Conservation (phyloP, 2,329 filamentous ascomycete species). For the Hypoxylon sp. region DNA sequence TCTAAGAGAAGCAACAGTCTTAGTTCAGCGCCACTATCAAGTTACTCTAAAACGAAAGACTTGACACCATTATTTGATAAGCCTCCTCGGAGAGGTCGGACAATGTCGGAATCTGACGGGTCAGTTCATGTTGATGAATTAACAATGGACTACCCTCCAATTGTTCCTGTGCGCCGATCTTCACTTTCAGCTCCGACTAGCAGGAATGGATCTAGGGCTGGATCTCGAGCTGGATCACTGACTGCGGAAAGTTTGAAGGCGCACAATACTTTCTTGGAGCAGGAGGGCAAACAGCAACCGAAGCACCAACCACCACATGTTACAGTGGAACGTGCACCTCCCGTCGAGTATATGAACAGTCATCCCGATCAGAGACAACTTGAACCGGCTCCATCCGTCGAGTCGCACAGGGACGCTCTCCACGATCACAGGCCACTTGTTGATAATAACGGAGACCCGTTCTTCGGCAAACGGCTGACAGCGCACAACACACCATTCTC, state of each 20-base stretch:
- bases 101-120: constrained; percentile 62
- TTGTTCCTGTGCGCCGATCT: constrained; percentile 68
- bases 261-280: constrained; percentile 60
- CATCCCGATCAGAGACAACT: constrained; percentile 48
- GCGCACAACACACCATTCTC: constrained; percentile 73
- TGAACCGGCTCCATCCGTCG: constrained; percentile 51
- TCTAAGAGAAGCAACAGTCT: constrained; percentile 67
- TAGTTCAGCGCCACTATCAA: constrained; percentile 60
- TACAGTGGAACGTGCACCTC: constrained; percentile 48
- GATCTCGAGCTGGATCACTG: constrained; percentile 60
- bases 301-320: constrained; percentile 44
- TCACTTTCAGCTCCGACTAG: constrained; percentile 74
- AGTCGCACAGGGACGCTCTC: constrained; percentile 52
- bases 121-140: constrained; percentile 61
- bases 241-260: constrained; percentile 70
- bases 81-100: constrained; percentile 56
- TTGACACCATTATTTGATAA: constrained; percentile 59
- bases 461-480: constrained; percentile 65
- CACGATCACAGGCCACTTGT: constrained; percentile 55
- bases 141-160: constrained; percentile 71
- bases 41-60: constrained; percentile 59
- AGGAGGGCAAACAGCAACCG: constrained; percentile 45
- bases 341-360: constrained; percentile 47
- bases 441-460: constrained; percentile 66
- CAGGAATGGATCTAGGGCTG: constrained; percentile 58